Conservation (phyloP, 192 early-diverging fungal species). For the Coemansia sp. region DNA sequence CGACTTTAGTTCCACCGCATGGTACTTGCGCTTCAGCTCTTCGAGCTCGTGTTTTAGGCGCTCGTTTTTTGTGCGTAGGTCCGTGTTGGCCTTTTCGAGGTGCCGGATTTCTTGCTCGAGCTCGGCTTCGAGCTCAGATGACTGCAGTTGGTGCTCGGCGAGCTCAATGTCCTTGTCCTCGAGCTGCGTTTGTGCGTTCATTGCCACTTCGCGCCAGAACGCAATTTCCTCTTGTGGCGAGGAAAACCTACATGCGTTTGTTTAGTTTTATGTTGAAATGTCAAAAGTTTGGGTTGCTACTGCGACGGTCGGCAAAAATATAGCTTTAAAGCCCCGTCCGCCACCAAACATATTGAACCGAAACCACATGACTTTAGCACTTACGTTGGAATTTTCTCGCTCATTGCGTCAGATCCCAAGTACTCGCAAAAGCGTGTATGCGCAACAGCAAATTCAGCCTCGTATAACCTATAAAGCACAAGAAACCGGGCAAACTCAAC, state of each 20-base stretch:
- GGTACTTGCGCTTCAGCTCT: constrained; percentile 74
- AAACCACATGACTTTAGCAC: neutral
- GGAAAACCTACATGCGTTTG: constrained; percentile 34
- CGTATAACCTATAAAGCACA: too few species aligned
- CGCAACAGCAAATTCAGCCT: neutral
- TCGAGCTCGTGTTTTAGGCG: constrained; percentile 62
- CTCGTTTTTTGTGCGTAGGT: constrained; percentile 65
- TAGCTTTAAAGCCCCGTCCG: neutral
- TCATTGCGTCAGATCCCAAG: constrained; percentile 11
- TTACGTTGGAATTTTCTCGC: constrained; percentile 32
- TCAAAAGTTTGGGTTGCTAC: neutral
- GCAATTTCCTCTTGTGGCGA: constrained; percentile 64
- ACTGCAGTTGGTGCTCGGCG: constrained; percentile 64
- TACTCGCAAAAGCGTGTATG: neutral
- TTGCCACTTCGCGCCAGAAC: constrained; percentile 60
- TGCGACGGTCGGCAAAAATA: neutral
- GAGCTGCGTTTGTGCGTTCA: constrained; percentile 55
- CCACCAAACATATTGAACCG: neutral
- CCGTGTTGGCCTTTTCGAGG: constrained; percentile 62
- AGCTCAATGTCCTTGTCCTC: constrained; percentile 58
- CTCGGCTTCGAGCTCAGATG: constrained; percentile 68
- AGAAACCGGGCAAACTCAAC: too few species aligned
- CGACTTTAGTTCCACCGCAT: constrained; percentile 62
- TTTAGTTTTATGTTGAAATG: neutral
- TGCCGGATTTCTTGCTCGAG: constrained; percentile 69